Base-by-base conservation (phyloP, 805 yeast species). In the Wickerhamiella slavikovae region DNA sequence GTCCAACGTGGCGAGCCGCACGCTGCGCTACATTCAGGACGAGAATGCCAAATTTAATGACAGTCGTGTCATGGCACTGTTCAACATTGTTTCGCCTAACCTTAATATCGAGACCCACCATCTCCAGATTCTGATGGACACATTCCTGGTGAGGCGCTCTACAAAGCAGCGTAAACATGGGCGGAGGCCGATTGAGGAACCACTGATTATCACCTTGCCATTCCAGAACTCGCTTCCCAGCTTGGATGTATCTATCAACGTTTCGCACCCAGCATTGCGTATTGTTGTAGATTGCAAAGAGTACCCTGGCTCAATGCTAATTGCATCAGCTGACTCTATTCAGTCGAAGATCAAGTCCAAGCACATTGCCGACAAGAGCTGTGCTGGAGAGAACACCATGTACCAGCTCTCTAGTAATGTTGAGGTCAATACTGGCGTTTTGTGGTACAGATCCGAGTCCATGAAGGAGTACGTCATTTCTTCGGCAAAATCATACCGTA, bases 51-150 rank as follows among this genome's bases (percentile, higher is more conserved):
- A 33, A 21, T 32, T 31, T 11, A 49, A 48, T 24, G 40, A 44
- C 14, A 24, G 29, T 15, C 17, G 25, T 4, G 22, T 32, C 13
- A 25, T 15, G 13, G 35, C 29, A 4, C 40, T 46, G 20, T 26
- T 40, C 14, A 40, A 47, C 14, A 33, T 57, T 25, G 37, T 49
- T 15, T 43, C 55, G 1, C 61, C 61, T 2, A 51, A 54, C 6
- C 30, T 56, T n/a, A 51, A 56, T 25, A 29, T 55, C 7, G 52
- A 48, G 28, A 42, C 56, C 11, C 40, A 43, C 16, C 55, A 53
- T 29, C 33, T 54, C 12, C 49, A 55, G 1, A 24, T 45, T 2
- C 31, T 55, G n/a, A 30, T 50, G 25, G 38, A 39, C 24, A 38
- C 43, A 11, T 22, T 39, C 1, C n/a, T n/a, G n/a, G n/a, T n/a